Evolutionary conservation across 345 rosid species (phyloP).

Genomic region (Syzygium grande): DNA sequence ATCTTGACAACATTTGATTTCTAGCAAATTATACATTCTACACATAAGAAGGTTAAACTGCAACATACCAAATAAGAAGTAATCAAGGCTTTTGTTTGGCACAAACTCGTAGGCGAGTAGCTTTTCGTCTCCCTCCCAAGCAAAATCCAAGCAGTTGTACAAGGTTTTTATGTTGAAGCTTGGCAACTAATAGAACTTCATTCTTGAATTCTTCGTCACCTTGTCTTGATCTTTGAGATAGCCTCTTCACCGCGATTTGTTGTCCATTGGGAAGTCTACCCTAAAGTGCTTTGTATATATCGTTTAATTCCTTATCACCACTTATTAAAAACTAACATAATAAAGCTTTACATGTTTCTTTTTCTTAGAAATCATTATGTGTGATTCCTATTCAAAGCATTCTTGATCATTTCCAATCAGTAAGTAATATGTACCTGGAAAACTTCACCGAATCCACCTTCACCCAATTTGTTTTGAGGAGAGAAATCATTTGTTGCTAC

Average conservation of each 20-base stretch:
- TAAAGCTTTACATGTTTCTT: not conserved
- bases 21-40: not conserved
- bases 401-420: not conserved
- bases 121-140: not conserved
- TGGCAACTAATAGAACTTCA: not conserved
- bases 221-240: slow-evolving; percentile 27
- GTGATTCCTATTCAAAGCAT: not conserved
- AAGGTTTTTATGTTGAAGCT: not conserved
- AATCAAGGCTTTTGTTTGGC: not conserved
- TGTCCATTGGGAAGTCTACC: slow-evolving; percentile 29
- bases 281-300: slow-evolving; percentile 2
- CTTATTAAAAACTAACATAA: not conserved
- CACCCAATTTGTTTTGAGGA: slow-evolving; percentile 47
- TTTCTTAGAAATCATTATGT: no score
- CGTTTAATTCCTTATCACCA: not conserved
- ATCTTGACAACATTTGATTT: not conserved
- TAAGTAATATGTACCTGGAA: slow-evolving; percentile 27
- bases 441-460: slow-evolving; percentile 71
- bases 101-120: not conserved
- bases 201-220: slow-evolving; percentile 18
- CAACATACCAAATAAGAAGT: not conserved
- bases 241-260: slow-evolving; percentile 41
- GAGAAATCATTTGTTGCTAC: slow-evolving; percentile 47
- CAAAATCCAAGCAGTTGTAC: not conserved
- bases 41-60: not conserved